phyloP scores from a whole-genome alignment of 768 basidiomycete genomes.

The Rubroboletus satanas region DNA sequence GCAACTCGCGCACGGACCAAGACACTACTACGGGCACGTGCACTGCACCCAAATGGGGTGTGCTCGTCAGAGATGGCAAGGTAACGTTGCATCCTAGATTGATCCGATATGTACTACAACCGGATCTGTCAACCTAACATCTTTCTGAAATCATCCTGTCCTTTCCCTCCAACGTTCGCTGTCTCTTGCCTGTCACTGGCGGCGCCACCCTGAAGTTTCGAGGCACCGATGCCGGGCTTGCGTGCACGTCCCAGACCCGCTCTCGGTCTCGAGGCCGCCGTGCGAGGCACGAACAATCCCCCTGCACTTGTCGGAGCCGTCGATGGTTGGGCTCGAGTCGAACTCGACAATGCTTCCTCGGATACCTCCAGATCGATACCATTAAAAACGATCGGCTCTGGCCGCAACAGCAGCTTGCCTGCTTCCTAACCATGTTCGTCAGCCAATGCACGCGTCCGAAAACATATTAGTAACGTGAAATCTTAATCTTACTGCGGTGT shows the following conservation, averaged over 20 bases:
- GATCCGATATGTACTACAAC: neutral
- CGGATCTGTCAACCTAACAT: slow-evolving; percentile 46
- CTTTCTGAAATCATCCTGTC: slow-evolving; percentile 83
- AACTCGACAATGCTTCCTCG: slow-evolving; percentile 45
- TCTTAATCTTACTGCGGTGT: slow-evolving; percentile 54
- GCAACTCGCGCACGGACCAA: slow-evolving; percentile 9
- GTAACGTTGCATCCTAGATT: neutral
- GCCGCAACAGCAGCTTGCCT: slow-evolving; percentile 67
- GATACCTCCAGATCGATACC: slow-evolving; percentile 56
- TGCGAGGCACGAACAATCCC: slow-evolving; percentile 65
- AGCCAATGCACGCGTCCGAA: neutral
- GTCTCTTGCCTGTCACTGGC: slow-evolving; percentile 6
- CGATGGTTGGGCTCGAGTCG: slow-evolving; percentile 25
- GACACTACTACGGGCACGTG: neutral
- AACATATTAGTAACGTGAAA: neutral
- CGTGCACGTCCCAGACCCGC: slow-evolving; percentile 65
- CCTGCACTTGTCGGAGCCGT: slow-evolving; percentile 39
- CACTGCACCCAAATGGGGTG: neutral
- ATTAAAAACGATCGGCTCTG: slow-evolving; percentile 70
- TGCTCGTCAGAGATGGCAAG: too few species aligned
- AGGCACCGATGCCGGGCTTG: slow-evolving; percentile 31
- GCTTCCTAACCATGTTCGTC: slow-evolving; percentile 57
- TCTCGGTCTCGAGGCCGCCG: slow-evolving; percentile 60
- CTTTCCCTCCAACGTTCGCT: slow-evolving; percentile 22
- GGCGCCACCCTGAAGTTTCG: slow-evolving; percentile 14